Evolutionary conservation across 2,329 filamentous ascomycete species (phyloP).

Genomic region (Penicillium sp.): DNA sequence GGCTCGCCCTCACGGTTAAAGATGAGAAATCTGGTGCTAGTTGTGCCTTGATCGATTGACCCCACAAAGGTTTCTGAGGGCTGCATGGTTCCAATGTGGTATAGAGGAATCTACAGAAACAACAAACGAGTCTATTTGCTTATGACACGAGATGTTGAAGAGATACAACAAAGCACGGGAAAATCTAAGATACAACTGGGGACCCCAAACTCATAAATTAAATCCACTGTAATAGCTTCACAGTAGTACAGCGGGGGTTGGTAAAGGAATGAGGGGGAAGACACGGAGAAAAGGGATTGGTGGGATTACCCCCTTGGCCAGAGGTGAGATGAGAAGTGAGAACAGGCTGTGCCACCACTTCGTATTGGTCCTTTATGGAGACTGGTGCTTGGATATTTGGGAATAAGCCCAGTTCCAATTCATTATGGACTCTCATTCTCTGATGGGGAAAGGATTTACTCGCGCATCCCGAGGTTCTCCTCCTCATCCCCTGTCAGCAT

Average conservation of each 20-base stretch:
- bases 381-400: background rate
- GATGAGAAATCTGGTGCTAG: slow-evolving; percentile 83
- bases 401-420: background rate
- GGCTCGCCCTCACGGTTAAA: slow-evolving; percentile 77
- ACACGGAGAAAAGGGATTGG: slow-evolving; percentile 2
- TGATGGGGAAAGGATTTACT: background rate
- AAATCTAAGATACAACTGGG: background rate
- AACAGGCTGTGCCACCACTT: background rate
- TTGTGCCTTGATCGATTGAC: slow-evolving; percentile 88
- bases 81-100: slow-evolving; percentile 20
- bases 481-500: background rate
- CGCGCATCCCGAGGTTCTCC: background rate
- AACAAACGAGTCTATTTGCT: background rate
- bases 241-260: slow-evolving; percentile 4
- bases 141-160: background rate
- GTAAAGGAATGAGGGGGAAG: slow-evolving; percentile 1
- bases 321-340: background rate
- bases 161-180: background rate
- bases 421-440: background rate
- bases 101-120: background rate
- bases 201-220: background rate
- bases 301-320: slow-evolving; percentile 1
- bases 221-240: background rate
- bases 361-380: background rate
- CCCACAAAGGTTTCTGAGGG: slow-evolving; percentile 62